Evolutionary conservation across 1,139 yeast genomes (phyloP), one percentile per base, ranked within the genome.

Genomic region (Sugiyamaella novakii): DNA sequence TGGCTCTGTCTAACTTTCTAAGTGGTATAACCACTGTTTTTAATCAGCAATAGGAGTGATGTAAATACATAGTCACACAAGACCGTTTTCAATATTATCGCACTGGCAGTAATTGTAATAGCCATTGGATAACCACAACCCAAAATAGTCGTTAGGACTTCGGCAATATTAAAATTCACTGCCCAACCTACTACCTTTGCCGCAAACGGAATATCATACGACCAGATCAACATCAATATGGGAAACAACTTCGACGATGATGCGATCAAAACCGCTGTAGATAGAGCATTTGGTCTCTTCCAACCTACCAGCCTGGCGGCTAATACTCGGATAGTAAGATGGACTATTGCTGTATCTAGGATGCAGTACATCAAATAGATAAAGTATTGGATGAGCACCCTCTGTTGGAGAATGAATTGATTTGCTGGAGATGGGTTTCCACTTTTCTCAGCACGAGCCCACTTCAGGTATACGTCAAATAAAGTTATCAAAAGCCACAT

Each of bases 201-300:
- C 0, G 87, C 84, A 5, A 84, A 74, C 0, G 86, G 76, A 5
- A 87, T 78, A 61, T 92, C 97, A 62, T 92, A 92, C 1, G 96
- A 92, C 99, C 99, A 92, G 30, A 94, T 91, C 31, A 92, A 74
- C 91, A 91, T 91, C 29, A 92, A 72, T n/a, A 94, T 85, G 0
- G 98, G 98, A 54, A 91, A 84, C 19, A 92, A 73, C 61, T 84
- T 87, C 34, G 92, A 82, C 0, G 88, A 80, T 38, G 87, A 81
- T 0, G 97, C 82, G 2, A 88, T 77, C 39, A 89, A 65, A 1
- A 88, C 75, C 0, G 96, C 84, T 3, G 83, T 76, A 0, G 89
- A 74, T 22, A 91, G 66, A 1, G 73, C 69, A 27, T 61, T 60
- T 4, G 65, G 62, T 10, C 65, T 61, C 2, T 60, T 61, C 78